Base-by-base conservation (phyloP, 192 early-diverging fungal species). In the Coemansia sp. region DNA sequence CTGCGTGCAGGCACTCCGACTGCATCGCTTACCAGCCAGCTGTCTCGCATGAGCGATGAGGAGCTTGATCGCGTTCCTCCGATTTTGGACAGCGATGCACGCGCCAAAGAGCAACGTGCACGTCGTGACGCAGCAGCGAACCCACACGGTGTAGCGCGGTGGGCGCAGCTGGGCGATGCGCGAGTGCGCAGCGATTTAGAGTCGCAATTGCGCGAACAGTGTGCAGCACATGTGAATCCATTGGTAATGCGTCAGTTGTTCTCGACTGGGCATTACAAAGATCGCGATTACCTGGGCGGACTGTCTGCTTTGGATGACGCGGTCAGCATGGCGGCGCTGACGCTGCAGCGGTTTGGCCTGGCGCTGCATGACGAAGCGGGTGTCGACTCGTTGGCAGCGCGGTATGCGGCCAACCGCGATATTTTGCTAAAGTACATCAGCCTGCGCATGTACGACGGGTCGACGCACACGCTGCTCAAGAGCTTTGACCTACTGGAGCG, bases 371-470 rank as follows among this genome's bases (percentile, higher is more conserved):
- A 65, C 54, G 67, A 57, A 3, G 78, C 17, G 51, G 71, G 73
- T 19, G 70, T 43, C 29, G 76, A 82, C 14, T 89, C 91, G 22
- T 73, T 91, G 69, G 83, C 74, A 17, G 59, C 58, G 11, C 84
- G 91, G 15, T 90, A 80, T 56, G 62, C 93, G 8, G 85, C 87
- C n/a, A 88, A 89, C 73, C 72, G 85, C 1, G 94, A 96, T 64
- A 62, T 96, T 9, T 65, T 95, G 41, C 82, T 96, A 38, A 95
- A 94, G 60, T 96, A 95, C 65, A 61, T 92, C 43, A 94, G 92
- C 22, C 76, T 96, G 17, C 87, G 94, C 12, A 92, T 96, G 82
- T 92, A 90, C 73, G 94, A 96, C 59, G 94, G 92, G n/a, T 92
- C 89, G 54, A 96, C 94, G 0, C 91, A 85, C 58, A 91, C 93